Evolutionary conservation across 768 basidiomycete species (phyloP).

Genomic region (Daedaleopsis sinensis): DNA sequence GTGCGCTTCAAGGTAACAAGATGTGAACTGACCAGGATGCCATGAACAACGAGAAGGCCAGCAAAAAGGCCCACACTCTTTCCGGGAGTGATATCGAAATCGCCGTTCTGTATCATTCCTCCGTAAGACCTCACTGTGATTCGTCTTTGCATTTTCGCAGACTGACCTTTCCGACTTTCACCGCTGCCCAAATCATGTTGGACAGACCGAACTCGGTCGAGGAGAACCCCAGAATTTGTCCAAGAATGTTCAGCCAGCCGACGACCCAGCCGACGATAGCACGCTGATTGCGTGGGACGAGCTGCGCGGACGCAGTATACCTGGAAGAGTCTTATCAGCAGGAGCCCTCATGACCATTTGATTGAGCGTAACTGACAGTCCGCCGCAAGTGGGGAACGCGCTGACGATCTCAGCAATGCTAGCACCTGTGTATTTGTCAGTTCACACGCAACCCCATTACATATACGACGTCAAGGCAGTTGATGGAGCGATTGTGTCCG

Average conservation of each 20-base stretch:
- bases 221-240: conserved; percentile 84
- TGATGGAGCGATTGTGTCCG: background rate
- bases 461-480: background rate
- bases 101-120: conserved; percentile 45
- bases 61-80: conserved; percentile 80
- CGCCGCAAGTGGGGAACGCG: conserved; percentile 75
- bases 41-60: conserved; percentile 78
- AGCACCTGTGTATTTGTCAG: conserved; percentile 38
- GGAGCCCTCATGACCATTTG: background rate
- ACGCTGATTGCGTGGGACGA: conserved; percentile 65
- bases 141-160: conserved; percentile 5
- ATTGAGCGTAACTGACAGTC: conserved; percentile 48
- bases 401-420: conserved; percentile 80
- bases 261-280: conserved; percentile 79
- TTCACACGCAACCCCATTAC: background rate
- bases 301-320: conserved; percentile 81
- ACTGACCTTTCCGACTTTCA: conserved; percentile 54
- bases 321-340: conserved; percentile 33
- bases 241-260: conserved; percentile 84
- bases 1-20: background rate
- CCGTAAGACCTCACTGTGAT: conserved; percentile 10
- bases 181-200: conserved; percentile 81
- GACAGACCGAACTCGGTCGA: conserved; percentile 85
- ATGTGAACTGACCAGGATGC: conserved; percentile 54
- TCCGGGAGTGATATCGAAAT: conserved; percentile 63